Base-by-base conservation (phyloP, 2,329 filamentous ascomycete genomes). In the Nothophoma quercina region DNA sequence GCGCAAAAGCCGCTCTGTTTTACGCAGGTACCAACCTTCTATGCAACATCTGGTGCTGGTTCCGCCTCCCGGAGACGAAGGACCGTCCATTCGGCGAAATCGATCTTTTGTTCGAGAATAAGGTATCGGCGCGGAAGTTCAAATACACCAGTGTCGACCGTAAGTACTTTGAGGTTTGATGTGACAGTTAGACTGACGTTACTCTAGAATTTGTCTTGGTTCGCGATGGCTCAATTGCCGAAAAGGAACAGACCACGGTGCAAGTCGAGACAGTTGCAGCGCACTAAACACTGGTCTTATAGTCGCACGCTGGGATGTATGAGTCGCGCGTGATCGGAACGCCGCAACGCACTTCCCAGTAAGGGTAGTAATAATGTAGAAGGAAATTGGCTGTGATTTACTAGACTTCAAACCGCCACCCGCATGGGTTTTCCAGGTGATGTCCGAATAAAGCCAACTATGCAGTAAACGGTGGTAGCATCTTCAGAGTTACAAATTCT, bases 31-130 rank as follows among this genome's bases (percentile, higher is more conserved):
- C 90, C 44, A 90, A 88, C 71, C 88, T 90, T 74, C 72, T 87
- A 40, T 93, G 89, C 76, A 83, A 90, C 62, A 75, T 93, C 9
- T 95, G 91, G 77, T 87, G 87, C 0, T 92, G 85, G 70, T 91
- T 91, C 78, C 83, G 88, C 7, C 79, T 91, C 0, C 91, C 91
- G 0, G 91, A 96, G 69, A 90, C 91, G 0, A 79, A 79, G 1
- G 91, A 89, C 6, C 84, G 90, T 21, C 88, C 89, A 0, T 96
- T 92, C 69, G 90, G 89, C 10, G 91, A 96, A 75, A 77, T 96
- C 53, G 91, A 96, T 71, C 68, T 93, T 29, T 79, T 96, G 42
- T 96, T 96, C 64, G 88, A 93, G 74, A 58, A 57, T 46, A 61
- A 54, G 39, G 51, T 60, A 18, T 35, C 55, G 9, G 65, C 65